phyloP scores from a whole-genome alignment of 257 asterid genomes.

The Nicotiana tabacum region DNA sequence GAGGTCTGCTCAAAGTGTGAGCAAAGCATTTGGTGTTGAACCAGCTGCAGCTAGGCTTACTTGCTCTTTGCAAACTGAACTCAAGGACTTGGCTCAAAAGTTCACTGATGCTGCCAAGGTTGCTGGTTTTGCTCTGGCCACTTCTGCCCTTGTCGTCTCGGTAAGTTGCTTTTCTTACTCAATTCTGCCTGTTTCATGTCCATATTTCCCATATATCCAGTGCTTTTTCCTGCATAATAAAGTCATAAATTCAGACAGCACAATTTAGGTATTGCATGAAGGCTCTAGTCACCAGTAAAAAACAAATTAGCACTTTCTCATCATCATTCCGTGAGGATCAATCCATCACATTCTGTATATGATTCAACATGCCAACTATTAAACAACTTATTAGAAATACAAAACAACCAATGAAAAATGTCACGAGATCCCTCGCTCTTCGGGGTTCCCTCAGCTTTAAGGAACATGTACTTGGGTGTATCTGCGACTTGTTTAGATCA shows the following conservation, averaged over 20 bases:
- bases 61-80: slow-evolving; percentile 79
- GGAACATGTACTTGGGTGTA: slow-evolving; percentile 10
- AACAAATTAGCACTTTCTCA: neutral
- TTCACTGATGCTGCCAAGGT: slow-evolving; percentile 89
- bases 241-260: neutral
- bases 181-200: neutral
- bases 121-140: slow-evolving; percentile 96
- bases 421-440: neutral
- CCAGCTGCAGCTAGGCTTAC: slow-evolving; percentile 41
- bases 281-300: neutral
- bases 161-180: slow-evolving; percentile 26
- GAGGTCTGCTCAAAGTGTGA: slow-evolving; percentile 46
- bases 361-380: neutral
- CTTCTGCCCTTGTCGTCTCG: slow-evolving; percentile 90
- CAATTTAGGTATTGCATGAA: neutral
- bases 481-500: slow-evolving; percentile 17
- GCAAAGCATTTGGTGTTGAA: slow-evolving; percentile 69
- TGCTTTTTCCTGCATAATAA: neutral
- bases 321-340: neutral
- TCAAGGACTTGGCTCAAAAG: slow-evolving; percentile 70
- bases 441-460: neutral
- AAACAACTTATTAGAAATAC: neutral
- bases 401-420: neutral
- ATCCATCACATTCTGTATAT: neutral
- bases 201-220: neutral